Evolutionary conservation across 2,329 filamentous ascomycete genomes (phyloP), one percentile per base, ranked within the genome.

Genomic region (Lecanicillium sp.): DNA sequence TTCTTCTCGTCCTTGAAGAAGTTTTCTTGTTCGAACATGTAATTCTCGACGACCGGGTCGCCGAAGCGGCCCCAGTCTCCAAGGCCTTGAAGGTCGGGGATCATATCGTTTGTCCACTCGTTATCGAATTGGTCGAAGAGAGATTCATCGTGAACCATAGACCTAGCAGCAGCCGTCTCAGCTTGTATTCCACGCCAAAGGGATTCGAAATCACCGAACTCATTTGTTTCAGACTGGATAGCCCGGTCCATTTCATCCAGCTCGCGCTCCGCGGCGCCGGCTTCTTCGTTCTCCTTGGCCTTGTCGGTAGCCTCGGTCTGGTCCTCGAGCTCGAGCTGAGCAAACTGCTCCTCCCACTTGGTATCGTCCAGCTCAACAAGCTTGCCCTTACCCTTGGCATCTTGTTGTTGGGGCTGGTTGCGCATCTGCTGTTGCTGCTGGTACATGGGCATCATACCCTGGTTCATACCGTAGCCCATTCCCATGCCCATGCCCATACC

Each of bases 311-410:
- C 66, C 42, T 75, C 71, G 52, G 75, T 66, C 58, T 77, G 69
- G 60, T 84, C 78, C 52, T 83, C 74, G 53, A 84, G 70, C 63
- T 91, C 88, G 63, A 96, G 83, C 67, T 93, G 82, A 49, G 89
- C 87, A 66, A 98, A 98, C 66, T 97, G 90, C 58, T 90, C 88
- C 68, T 97, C 91, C 93, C 93, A 97, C 62, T 95, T 86, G 60
- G 85, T 74, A 58, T 98, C 91, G 63, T 96, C 89, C 20, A 97
- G 78, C 70, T 97, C 93, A 11, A 97, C 84, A 70, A 97, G 81
- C 67, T 94, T 95, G 32, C 87, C 90, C 65, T 97, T 97, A 51
- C 86, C 87, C 66, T 90, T 86, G 42, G 69, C 73, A 54, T 79
- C 74, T 44, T 69, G 66, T 50, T 71, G 69, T 58, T 73, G 72